Conservation (phyloP, 306 rosid genomes). For the Lagenaria siceraria region DNA sequence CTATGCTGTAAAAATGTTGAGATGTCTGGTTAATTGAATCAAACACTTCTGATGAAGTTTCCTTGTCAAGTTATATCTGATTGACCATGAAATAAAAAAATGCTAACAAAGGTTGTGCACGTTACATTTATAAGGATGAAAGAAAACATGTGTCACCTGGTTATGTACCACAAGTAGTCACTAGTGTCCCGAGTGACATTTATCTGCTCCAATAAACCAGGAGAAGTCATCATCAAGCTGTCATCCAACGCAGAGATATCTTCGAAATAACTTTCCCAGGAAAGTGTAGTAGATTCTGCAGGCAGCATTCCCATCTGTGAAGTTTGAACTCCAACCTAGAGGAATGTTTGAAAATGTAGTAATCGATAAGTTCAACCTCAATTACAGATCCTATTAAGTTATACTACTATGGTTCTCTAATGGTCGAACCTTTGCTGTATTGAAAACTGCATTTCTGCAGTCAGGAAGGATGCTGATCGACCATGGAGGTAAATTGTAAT, state of each 20-base stretch:
- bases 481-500: constrained; percentile 95
- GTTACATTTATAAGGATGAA: constrained; percentile 1
- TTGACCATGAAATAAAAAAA: neutral
- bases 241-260: constrained; percentile 56
- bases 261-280: constrained; percentile 83
- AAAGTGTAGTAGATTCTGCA: constrained; percentile 35
- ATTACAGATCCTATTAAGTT: neutral
- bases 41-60: neutral
- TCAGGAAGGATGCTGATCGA: constrained; percentile 93
- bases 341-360: neutral
- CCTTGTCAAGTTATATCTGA: neutral
- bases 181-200: constrained; percentile 78
- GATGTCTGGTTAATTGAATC: neutral
- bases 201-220: constrained; percentile 90
- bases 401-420: neutral
- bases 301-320: constrained; percentile 86
- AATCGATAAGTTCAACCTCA: neutral
- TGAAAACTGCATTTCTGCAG: constrained; percentile 76
- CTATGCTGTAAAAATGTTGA: constrained; percentile 37
- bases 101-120: neutral
- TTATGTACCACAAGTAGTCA: constrained; percentile 91
- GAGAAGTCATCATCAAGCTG: constrained; percentile 31
- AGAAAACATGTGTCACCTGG: constrained; percentile 40
- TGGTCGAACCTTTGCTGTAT: constrained; percentile 76
- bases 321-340: constrained; percentile 92